Evolutionary conservation across 2,329 filamentous ascomycete genomes (phyloP).

Genomic region (Cytospora piceicola): DNA sequence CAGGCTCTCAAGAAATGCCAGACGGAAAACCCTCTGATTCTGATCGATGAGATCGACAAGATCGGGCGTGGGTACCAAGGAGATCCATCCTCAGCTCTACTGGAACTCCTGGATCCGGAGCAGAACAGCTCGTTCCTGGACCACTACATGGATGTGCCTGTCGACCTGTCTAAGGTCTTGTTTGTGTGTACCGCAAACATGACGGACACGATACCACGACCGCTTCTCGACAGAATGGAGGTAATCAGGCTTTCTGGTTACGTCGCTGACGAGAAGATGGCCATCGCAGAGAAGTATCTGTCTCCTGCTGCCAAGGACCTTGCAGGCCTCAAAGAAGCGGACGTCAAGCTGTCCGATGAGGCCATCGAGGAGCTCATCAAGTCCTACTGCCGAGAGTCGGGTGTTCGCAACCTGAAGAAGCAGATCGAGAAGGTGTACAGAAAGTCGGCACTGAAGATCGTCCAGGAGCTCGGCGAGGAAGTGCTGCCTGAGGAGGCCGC

Average conservation of each 20-base stretch:
- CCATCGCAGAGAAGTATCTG: conserved; percentile 91
- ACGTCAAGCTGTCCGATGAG: conserved; percentile 82
- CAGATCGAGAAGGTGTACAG: conserved; percentile 99
- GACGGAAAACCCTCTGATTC: conserved; percentile 93
- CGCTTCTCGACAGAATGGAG: conserved; percentile 95
- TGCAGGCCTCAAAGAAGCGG: conserved; percentile 85
- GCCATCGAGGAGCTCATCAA: conserved; percentile 98
- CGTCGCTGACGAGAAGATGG: conserved; percentile 98
- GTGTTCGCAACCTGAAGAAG: conserved; percentile 97
- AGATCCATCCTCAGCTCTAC: conserved; percentile 89
- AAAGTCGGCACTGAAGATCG: conserved; percentile 96
- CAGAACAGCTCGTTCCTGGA: conserved; percentile 97
- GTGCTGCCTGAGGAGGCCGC: conserved; percentile 79
- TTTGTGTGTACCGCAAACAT: conserved; percentile 99
- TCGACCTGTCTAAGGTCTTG: conserved; percentile 94
- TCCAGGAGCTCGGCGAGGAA: conserved; percentile 89
- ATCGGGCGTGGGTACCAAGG: conserved; percentile 96
- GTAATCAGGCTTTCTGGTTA: conserved; percentile 96
- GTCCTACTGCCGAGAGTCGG: conserved; percentile 96
- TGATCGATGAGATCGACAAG: conserved; percentile 98
- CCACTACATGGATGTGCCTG: conserved; percentile 97
- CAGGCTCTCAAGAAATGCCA: conserved; percentile 99
- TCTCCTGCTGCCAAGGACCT: conserved; percentile 93
- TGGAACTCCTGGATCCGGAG: conserved; percentile 93
- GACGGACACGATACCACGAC: conserved; percentile 95